Evolutionary conservation across 1,284 basidiomycete genomes (phyloP).

Genomic region (Ganoderma lingzhi): DNA sequence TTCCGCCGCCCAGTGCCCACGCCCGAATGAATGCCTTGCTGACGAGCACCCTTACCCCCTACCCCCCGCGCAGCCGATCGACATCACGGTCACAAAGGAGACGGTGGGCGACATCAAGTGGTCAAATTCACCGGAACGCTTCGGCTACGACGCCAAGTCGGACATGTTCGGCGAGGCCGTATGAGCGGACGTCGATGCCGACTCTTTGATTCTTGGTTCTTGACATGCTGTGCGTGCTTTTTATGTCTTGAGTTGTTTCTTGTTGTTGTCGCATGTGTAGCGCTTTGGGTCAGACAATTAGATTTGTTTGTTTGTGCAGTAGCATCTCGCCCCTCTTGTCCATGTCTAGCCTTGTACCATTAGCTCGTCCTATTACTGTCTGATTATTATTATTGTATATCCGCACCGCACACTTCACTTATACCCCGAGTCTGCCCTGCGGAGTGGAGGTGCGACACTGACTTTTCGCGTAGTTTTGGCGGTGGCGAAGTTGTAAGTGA

Average conservation of each 20-base stretch:
- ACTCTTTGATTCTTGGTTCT: not conserved
- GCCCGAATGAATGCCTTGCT: not conserved
- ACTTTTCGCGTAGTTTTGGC: no score
- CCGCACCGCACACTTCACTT: not conserved
- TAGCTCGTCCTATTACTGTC: not conserved
- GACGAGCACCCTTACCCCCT: not conserved
- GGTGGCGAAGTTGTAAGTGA: no score
- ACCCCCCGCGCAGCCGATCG: not conserved
- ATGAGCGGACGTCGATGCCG: not conserved
- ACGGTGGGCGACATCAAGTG: slow-evolving; percentile 7
- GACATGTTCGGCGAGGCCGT: slow-evolving; percentile 8
- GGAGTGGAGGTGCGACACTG: not conserved
- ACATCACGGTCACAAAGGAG: slow-evolving; percentile 24
- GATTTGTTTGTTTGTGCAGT: slow-evolving; percentile 1
- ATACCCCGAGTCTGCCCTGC: not conserved
- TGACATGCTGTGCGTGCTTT: not conserved
- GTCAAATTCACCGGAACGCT: not conserved
- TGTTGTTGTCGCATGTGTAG: not conserved
- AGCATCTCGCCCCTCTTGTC: not conserved
- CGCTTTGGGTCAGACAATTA: not conserved
- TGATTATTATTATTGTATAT: not conserved
- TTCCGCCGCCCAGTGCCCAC: not conserved
- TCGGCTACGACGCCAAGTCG: slow-evolving; percentile 6
- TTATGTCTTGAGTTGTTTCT: not conserved
- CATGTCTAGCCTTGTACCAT: not conserved